Base-by-base conservation (phyloP, 305 asterid species). In the Fraxinus sp. region DNA sequence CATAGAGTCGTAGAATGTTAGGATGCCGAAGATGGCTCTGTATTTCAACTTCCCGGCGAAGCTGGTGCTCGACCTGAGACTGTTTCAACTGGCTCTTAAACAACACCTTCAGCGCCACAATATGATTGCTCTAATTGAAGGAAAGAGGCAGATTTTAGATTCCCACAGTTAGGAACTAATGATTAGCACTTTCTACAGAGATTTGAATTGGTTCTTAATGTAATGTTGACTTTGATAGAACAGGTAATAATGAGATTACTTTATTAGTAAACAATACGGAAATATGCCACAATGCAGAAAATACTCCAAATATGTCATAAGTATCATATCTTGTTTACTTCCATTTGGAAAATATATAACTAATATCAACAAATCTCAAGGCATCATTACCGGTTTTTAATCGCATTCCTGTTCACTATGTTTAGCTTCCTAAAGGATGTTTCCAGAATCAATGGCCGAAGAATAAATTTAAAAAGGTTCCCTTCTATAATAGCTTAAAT, bases 11-110 rank as follows among this genome's bases (percentile, higher is more conserved):
- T 62, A 96, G 87, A 84, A 96, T 93, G 91, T 96, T 96, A 52
- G 99, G 97, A 87, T 96, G 99, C 59, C 98, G 90, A 83, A 96
- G 97, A 87, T 94, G 98, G 86, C 97, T 94, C 84, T 96, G 99
- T 79, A 96, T 96, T 84, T 96, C 99, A 83, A 96, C 98, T 91
- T 96, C 99, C 22, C 99, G 95, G 11, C 98, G 98, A 84, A 96
- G 98, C 90, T 96, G 99, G 80, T 96, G 99, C 83, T 96, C 98
- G 46, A 96, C 98, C 85, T 92, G 98, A 79, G 98, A 96, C 90
- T 93, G 95, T 85, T 93, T 93, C 68, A 96, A 85, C 89, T 96
- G 99, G 85, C 87, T 91, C 90, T 96, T 96, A 83, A 96, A 94
- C 87, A 96, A 84, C 64, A 96, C 98, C 92, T 96, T 96, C 39